A percentile compares a stretch with the other conserved stretches of the same genome.
phyloP scores from a whole-genome alignment of 805 yeast species.

The Alloascoidea africana region DNA sequence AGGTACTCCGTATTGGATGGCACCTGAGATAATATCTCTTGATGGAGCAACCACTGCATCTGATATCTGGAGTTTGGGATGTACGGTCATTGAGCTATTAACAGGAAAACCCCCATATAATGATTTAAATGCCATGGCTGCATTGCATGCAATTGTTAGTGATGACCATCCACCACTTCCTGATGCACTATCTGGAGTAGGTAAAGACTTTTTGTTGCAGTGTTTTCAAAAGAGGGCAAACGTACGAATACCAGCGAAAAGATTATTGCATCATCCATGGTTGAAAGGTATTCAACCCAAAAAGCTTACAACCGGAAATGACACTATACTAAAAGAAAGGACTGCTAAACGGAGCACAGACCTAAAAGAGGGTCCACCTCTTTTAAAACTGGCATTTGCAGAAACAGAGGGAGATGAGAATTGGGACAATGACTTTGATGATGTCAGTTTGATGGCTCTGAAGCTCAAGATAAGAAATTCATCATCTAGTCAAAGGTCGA shows the following conservation, averaged over 20 bases:
- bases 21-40: slow-evolving; percentile 82
- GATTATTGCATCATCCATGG: slow-evolving; percentile 51
- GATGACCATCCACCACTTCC: slow-evolving; percentile 65
- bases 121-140: slow-evolving; percentile 60
- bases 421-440: slow-evolving; percentile 6
- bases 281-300: slow-evolving; percentile 14
- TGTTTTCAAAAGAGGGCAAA: slow-evolving; percentile 64
- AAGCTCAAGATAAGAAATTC: too few relatives aligned
- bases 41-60: slow-evolving; percentile 77
- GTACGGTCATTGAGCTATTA: slow-evolving; percentile 79
- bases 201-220: slow-evolving; percentile 41
- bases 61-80: slow-evolving; percentile 76
- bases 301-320: slow-evolving; percentile 1
- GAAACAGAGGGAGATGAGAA: slow-evolving; percentile 3
- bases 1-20: slow-evolving; percentile 99
- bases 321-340: too few relatives aligned
- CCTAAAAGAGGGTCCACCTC: too few relatives aligned
- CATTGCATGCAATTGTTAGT: slow-evolving; percentile 70
- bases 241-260: slow-evolving; percentile 37
- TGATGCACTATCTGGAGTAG: slow-evolving; percentile 21
- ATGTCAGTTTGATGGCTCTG: too few relatives aligned
- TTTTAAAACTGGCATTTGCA: too few relatives aligned
- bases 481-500: too few relatives aligned
- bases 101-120: slow-evolving; percentile 84
- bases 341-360: too few relatives aligned